phyloP scores from a whole-genome alignment of 192 early-diverging fungal species.

The Linnemannia hyalina region DNA sequence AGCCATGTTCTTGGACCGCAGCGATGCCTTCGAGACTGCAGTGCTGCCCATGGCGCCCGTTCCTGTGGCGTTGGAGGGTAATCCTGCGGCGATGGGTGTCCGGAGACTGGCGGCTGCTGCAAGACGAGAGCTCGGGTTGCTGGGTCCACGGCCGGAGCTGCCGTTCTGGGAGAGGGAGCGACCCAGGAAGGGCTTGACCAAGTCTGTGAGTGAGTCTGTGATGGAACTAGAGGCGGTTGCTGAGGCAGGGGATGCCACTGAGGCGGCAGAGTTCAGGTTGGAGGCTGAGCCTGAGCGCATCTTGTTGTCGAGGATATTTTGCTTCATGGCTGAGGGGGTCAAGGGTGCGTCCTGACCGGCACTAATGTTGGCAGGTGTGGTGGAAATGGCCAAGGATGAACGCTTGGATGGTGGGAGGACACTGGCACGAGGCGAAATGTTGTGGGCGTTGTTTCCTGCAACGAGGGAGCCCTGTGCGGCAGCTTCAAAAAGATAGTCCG shows the following conservation, averaged over 20 bases:
- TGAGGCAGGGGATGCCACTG: neutral
- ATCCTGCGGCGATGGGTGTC: constrained; percentile 50
- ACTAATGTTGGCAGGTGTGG: neutral
- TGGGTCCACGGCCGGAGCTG: constrained; percentile 15
- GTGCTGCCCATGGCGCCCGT: constrained; percentile 45
- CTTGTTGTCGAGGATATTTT: constrained; percentile 38
- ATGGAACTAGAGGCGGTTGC: constrained; percentile 5
- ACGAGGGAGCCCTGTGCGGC: neutral
- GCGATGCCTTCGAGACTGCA: constrained; percentile 32
- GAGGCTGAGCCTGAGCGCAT: constrained; percentile 16
- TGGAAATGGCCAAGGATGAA: constrained; percentile 19
- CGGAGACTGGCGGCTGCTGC: constrained; percentile 33
- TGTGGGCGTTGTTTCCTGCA: neutral
- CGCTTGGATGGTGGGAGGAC: constrained; percentile 28
- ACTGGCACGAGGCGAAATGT: constrained; percentile 16
- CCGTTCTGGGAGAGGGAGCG: constrained; percentile 14
- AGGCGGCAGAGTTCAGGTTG: neutral
- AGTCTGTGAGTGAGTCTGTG: constrained; percentile 34
- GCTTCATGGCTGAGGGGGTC: constrained; percentile 38
- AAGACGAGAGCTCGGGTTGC: constrained; percentile 28
- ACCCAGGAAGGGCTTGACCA: constrained; percentile 41
- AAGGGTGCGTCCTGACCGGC: constrained; percentile 28
- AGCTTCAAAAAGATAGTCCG: constrained; percentile 39
- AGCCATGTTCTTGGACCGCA: constrained; percentile 44
- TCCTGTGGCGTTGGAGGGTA: constrained; percentile 35